phyloP scores from a whole-genome alignment of 1,139 yeast species.

The Magnusiomyces sp. region DNA sequence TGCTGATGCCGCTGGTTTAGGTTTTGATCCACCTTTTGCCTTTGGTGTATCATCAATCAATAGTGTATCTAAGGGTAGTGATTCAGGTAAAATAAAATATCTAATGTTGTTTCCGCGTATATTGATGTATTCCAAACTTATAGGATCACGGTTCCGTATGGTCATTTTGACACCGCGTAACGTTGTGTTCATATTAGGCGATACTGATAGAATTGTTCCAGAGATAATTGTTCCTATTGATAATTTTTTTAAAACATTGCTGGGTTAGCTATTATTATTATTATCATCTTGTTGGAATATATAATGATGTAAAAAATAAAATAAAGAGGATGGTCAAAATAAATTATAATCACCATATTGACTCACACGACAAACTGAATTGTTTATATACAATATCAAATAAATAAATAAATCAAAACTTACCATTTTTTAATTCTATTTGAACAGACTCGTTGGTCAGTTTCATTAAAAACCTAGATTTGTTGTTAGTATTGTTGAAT shows the following conservation, averaged over 20 bases:
- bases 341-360: no score
- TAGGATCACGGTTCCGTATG: constrained; percentile 63
- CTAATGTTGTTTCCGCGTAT: constrained; percentile 88
- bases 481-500: neutral
- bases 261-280: constrained; percentile 9
- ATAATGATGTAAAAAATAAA: neutral
- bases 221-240: constrained; percentile 43
- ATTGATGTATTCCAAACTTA: constrained; percentile 67
- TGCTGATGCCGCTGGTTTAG: constrained; percentile 11
- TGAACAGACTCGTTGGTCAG: constrained; percentile 81
- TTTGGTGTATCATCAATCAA: constrained; percentile 52
- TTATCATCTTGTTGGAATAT: neutral
- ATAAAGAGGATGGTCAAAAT: neutral
- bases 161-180: constrained; percentile 75
- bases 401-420: constrained; percentile 14
- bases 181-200: constrained; percentile 89
- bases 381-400: no score
- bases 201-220: constrained; percentile 69
- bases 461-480: constrained; percentile 68
- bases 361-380: no score
- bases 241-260: neutral
- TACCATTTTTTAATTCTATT: constrained; percentile 85
- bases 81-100: constrained; percentile 78
- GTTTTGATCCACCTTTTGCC: constrained; percentile 28
- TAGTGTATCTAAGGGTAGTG: constrained; percentile 70